A percentile compares a stretch with the other conserved stretches of the same genome.
Evolutionary conservation across 164 flowering plant genomes (phyloP).

Genomic region (Vitis labrusca): DNA sequence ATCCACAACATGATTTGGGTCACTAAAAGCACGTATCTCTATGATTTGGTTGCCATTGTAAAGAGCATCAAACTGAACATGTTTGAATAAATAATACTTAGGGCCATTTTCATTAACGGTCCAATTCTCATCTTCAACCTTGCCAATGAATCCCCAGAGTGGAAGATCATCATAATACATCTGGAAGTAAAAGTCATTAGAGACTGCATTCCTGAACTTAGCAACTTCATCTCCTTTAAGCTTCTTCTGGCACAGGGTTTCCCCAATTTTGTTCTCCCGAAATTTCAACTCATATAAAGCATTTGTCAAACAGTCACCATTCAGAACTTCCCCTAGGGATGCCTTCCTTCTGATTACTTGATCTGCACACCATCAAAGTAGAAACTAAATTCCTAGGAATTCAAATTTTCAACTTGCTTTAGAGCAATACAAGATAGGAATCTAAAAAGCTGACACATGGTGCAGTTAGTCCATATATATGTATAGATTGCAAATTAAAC

Average conservation of each 20-base stretch:
- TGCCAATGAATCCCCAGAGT: slow-evolving; percentile 84
- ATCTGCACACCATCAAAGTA: slow-evolving; percentile 38
- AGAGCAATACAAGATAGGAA: too few species aligned
- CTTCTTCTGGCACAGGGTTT: slow-evolving; percentile 48
- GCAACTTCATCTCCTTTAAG: slow-evolving; percentile 45
- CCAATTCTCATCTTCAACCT: slow-evolving; percentile 44
- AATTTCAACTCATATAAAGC: slow-evolving; percentile 56
- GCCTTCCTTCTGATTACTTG: slow-evolving; percentile 43
- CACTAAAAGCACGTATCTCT: slow-evolving; percentile 58
- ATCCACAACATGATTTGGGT: slow-evolving; percentile 66
- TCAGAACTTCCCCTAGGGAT: slow-evolving; percentile 75
- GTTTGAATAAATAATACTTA: slow-evolving; percentile 66
- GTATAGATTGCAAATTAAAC: too few species aligned
- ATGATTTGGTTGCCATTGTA: slow-evolving; percentile 63
- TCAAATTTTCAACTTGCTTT: not conserved
- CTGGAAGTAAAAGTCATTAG: slow-evolving; percentile 71
- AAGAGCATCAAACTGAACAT: slow-evolving; percentile 61
- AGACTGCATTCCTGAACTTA: slow-evolving; percentile 59
- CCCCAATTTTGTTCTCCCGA: slow-evolving; percentile 38
- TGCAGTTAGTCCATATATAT: too few species aligned
- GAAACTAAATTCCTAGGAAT: not conserved
- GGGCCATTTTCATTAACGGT: slow-evolving; percentile 17
- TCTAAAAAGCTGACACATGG: too few species aligned
- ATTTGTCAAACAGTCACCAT: slow-evolving; percentile 68
- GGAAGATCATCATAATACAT: slow-evolving; percentile 89